Conservation (phyloP, 1,139 yeast genomes). For the Taiozyma sp. region DNA sequence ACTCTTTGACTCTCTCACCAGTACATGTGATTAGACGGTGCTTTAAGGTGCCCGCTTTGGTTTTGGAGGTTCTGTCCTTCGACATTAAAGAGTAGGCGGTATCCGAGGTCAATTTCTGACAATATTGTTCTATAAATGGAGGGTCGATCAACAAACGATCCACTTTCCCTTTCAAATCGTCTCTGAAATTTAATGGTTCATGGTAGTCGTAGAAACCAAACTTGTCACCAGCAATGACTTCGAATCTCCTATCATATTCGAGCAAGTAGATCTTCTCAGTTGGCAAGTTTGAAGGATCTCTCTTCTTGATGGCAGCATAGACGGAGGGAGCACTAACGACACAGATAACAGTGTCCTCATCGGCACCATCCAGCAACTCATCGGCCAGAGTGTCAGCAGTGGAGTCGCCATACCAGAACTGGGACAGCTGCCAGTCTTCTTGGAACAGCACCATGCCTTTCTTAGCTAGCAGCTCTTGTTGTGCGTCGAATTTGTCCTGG, state of each 20-base stretch:
- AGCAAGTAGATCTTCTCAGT: constrained; percentile 66
- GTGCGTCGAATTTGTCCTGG: constrained; percentile 36
- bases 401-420: constrained; percentile 77
- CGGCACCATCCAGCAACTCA: constrained; percentile 73
- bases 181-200: constrained; percentile 59
- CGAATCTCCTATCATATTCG: constrained; percentile 75
- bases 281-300: constrained; percentile 46
- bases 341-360: constrained; percentile 60
- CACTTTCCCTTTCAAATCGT: constrained; percentile 50
- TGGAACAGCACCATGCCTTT: constrained; percentile 61
- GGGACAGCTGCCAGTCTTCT: constrained; percentile 93
- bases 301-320: constrained; percentile 69
- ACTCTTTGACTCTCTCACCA: constrained; percentile 77
- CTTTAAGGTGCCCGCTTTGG: constrained; percentile 33
- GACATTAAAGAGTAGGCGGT: constrained; percentile 61
- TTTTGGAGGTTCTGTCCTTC: constrained; percentile 32
- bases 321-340: constrained; percentile 90
- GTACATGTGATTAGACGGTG: constrained; percentile 67
- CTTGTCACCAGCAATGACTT: constrained; percentile 61
- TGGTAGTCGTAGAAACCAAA: constrained; percentile 75
- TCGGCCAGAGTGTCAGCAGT: constrained; percentile 66
- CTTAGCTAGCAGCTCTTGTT: constrained; percentile 27
- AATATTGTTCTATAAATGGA: constrained; percentile 75
- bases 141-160: constrained; percentile 83
- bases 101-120: constrained; percentile 63